Base-by-base conservation (phyloP, 2,329 filamentous ascomycete genomes). In the Trichoderma cornu-damae region DNA sequence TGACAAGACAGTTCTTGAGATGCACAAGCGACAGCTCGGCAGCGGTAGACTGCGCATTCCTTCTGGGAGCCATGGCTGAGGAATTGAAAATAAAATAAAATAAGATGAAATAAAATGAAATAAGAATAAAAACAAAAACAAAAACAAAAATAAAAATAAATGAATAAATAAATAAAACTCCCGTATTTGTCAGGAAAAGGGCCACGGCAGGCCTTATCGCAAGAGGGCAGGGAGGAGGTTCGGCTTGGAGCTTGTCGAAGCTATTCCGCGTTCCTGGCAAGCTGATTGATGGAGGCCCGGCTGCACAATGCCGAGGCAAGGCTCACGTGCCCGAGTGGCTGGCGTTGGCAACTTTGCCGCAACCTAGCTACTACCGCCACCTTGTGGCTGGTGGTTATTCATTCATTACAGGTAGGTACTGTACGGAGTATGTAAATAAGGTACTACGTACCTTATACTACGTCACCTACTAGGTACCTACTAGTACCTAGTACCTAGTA, bases 1-100 rank as follows among this genome's bases (percentile, higher is more conserved):
- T 97, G 70, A 96, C 89, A 52, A 99, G 80, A 74, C 94, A 99
- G 72, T 88, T 97, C 78, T 96, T 95, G 59, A 97, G 81, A 64
- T 92, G 89, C 47, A 90, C 84, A 60, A 97, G 81, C 55, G 88
- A 88, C 63, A 97, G 81, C 75, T 96, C 92, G 59, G 90, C 91
- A 61, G 87, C 80, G 32, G 86, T 86, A 42, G 88, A 80, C 65
- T 79, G 81, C 69, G 77, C 76, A 68, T 80, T 82, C 69, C 77
- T 80, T 67, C 75, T 71, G 60, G 77, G 73, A 65, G 76, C 70
- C 78, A 81, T 80, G 60, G 50, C 42, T 64, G 55, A 62, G 47
- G 4, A 35, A 46, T 49, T 53, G 62, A 40, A 12, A 43, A n/a
- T n/a, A n/a, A n/a, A n/a, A n/a, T n/a, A n/a, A n/a, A n/a, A n/a